Evolutionary conservation across 2,329 filamentous ascomycete genomes (phyloP).

Genomic region (Colletotrichum agaves): DNA sequence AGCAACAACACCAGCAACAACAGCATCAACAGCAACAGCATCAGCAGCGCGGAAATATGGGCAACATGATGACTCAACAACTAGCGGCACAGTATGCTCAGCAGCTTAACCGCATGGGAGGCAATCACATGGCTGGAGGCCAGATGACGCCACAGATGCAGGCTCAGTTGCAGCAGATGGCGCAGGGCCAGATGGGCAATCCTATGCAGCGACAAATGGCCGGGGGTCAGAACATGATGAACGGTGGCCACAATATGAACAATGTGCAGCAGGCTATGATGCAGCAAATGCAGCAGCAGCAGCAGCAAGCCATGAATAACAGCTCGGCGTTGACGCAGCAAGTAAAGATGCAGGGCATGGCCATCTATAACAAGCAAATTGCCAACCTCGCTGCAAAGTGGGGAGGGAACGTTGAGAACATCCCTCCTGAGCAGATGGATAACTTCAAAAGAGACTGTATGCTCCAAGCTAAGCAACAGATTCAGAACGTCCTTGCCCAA

Average conservation of each 20-base stretch:
- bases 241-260: constrained; percentile 48
- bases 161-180: constrained; percentile 50
- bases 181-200: constrained; percentile 50
- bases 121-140: constrained; percentile 43
- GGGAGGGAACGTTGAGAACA: constrained; percentile 53
- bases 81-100: constrained; percentile 57
- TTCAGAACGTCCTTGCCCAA: constrained; percentile 48
- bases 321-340: constrained; percentile 42
- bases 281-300: constrained; percentile 48
- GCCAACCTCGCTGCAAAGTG: constrained; percentile 48
- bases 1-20: constrained; percentile 49
- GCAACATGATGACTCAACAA: constrained; percentile 55
- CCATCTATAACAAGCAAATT: constrained; percentile 55
- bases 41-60: constrained; percentile 46
- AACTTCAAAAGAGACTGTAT: constrained; percentile 57
- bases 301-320: constrained; percentile 50
- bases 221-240: constrained; percentile 53
- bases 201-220: constrained; percentile 51
- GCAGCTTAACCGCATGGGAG: constrained; percentile 55
- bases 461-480: constrained; percentile 49
- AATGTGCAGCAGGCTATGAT: constrained; percentile 56
- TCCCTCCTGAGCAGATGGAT: constrained; percentile 58
- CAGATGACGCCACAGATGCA: constrained; percentile 53
- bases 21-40: constrained; percentile 48
- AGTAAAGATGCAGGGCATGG: constrained; percentile 48